Percentiles rank a stretch among this genome's conserved stretches.
These are phyloP conservation scores for Trametes sp. DNA, from an alignment of 1,284 basidiomycete species.

Conservation along the genomic window DNA sequence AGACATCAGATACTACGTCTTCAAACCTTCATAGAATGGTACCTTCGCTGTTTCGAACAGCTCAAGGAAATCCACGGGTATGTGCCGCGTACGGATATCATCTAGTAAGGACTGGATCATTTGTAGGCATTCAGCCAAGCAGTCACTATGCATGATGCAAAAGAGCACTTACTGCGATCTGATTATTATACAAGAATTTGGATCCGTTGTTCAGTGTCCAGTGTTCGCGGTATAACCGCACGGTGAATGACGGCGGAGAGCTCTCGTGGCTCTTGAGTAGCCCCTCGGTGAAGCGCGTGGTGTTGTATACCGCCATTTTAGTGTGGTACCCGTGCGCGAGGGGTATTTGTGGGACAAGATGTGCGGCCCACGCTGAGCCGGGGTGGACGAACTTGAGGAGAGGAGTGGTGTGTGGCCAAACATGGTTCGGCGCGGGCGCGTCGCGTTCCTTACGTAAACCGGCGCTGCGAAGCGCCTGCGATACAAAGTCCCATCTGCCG, in stretches of 20 bases:
- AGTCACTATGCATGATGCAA: slow-evolving; percentile 8
- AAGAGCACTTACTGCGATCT: slow-evolving; percentile 62
- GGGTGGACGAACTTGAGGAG: slow-evolving; percentile 15
- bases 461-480: slow-evolving; percentile 18
- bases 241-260: slow-evolving; percentile 72
- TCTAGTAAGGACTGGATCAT: slow-evolving; percentile 72
- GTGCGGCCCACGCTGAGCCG: neutral
- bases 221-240: slow-evolving; percentile 77
- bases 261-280: slow-evolving; percentile 64
- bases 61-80: slow-evolving; percentile 83
- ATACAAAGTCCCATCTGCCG: slow-evolving; percentile 28
- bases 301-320: slow-evolving; percentile 72
- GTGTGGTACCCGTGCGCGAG: too few relatives aligned
- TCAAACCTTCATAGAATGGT: slow-evolving; percentile 81
- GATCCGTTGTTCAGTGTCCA: slow-evolving; percentile 81
- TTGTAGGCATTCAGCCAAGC: slow-evolving; percentile 17
- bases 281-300: slow-evolving; percentile 64
- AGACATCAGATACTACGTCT: too few relatives aligned
- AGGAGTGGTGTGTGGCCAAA: slow-evolving; percentile 21
- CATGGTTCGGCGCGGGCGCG: slow-evolving; percentile 11
- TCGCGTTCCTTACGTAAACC: slow-evolving; percentile 35
- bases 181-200: slow-evolving; percentile 82
- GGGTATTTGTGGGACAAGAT: too few relatives aligned
- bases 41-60: slow-evolving; percentile 73
- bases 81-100: slow-evolving; percentile 78